Evolutionary conservation across 2,329 filamentous ascomycete species (phyloP).

Genomic region (Fusarium aywerte): DNA sequence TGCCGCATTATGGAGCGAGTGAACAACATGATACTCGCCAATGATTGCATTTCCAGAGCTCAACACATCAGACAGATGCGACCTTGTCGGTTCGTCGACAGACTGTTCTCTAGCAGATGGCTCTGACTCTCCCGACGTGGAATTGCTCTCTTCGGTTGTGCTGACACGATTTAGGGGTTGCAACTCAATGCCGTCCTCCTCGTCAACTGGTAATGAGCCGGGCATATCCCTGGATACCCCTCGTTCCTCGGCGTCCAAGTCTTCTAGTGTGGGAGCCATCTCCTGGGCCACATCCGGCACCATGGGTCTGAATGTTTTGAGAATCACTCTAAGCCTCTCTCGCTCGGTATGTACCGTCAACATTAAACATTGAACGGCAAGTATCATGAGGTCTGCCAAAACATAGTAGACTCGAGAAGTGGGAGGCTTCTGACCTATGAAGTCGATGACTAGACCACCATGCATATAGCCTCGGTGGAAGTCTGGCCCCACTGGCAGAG

Average conservation of each 20-base stretch:
- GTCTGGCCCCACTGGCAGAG: slow-evolving; percentile 67
- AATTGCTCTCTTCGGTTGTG: slow-evolving; percentile 41
- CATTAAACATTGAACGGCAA: slow-evolving; percentile 71
- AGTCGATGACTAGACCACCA: slow-evolving; percentile 74
- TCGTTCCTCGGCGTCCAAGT: slow-evolving; percentile 67
- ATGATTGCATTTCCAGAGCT: slow-evolving; percentile 66
- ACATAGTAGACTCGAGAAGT: slow-evolving; percentile 66
- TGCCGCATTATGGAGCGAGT: slow-evolving; percentile 60
- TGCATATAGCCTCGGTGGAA: slow-evolving; percentile 73
- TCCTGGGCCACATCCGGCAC: slow-evolving; percentile 47
- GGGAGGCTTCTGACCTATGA: slow-evolving; percentile 73
- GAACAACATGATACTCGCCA: slow-evolving; percentile 64
- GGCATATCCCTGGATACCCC: slow-evolving; percentile 58
- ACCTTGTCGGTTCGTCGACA: slow-evolving; percentile 49
- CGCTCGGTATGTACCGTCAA: slow-evolving; percentile 70
- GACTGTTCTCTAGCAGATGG: slow-evolving; percentile 43
- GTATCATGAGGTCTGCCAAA: slow-evolving; percentile 65
- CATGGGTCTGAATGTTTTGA: slow-evolving; percentile 55
- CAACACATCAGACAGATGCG: slow-evolving; percentile 60
- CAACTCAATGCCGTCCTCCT: slow-evolving; percentile 59
- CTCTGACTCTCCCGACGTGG: slow-evolving; percentile 45
- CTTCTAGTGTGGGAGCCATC: slow-evolving; percentile 54
- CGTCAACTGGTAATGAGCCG: slow-evolving; percentile 51
- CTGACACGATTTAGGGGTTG: slow-evolving; percentile 48
- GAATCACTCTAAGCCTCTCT: slow-evolving; percentile 63